Conservation (phyloP, 2,329 filamentous ascomycete species). For the Orbilia quercus region DNA sequence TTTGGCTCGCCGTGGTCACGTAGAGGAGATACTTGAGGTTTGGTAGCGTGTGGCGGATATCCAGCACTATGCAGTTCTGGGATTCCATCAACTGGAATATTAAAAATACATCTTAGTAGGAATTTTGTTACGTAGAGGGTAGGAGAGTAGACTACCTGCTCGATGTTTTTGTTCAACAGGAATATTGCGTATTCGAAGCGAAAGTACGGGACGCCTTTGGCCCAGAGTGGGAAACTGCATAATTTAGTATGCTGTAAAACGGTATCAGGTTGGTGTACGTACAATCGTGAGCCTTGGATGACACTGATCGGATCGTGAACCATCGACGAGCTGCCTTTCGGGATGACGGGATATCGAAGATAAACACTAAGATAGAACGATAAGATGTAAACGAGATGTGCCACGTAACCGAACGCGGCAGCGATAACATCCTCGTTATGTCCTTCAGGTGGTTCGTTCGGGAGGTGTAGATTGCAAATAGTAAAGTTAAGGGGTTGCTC, state of each 20-base stretch:
- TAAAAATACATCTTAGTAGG: constrained; percentile 56
- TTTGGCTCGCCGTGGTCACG: constrained; percentile 80
- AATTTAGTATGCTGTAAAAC: constrained; percentile 62
- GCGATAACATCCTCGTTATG: constrained; percentile 78
- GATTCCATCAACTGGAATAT: constrained; percentile 68
- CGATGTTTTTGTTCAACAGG: constrained; percentile 94
- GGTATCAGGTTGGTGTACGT: neutral
- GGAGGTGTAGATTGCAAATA: constrained; percentile 80
- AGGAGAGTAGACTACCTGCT: constrained; percentile 63
- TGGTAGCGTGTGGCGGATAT: constrained; percentile 89
- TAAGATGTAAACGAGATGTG: constrained; percentile 78
- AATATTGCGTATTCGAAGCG: constrained; percentile 97
- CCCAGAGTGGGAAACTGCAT: constrained; percentile 82
- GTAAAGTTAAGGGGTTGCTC: constrained; percentile 79
- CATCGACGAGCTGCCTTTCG: constrained; percentile 78
- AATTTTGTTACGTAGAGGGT: neutral
- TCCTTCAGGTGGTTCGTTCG: constrained; percentile 82
- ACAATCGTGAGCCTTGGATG: constrained; percentile 58
- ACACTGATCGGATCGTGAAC: constrained; percentile 78
- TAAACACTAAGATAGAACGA: constrained; percentile 83
- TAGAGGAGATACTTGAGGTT: constrained; percentile 95
- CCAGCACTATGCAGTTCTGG: constrained; percentile 81
- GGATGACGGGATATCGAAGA: constrained; percentile 81
- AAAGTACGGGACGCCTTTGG: constrained; percentile 78
- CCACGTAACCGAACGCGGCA: constrained; percentile 82